These are phyloP conservation scores for Aspergillus unguis DNA, from an alignment of 2,329 filamentous ascomycete species.

Conservation along the genomic window DNA sequence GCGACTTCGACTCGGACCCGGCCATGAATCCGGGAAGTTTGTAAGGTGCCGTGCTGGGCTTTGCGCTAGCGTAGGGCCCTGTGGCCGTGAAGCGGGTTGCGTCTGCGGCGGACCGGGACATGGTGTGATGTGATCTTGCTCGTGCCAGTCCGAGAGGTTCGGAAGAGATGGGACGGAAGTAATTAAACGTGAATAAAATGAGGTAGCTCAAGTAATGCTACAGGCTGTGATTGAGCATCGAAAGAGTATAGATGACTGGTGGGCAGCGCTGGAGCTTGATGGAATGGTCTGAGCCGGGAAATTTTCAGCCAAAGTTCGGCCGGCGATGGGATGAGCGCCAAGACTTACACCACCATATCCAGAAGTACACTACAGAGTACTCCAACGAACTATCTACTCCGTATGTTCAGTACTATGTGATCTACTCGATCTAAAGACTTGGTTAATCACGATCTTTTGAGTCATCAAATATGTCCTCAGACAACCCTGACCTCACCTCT, in stretches of 20 bases:
- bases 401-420: neutral
- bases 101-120: constrained; percentile 49
- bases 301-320: constrained; percentile 16
- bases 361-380: neutral
- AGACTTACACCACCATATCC: constrained; percentile 1
- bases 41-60: constrained; percentile 32
- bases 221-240: neutral
- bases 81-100: constrained; percentile 52
- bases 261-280: constrained; percentile 1
- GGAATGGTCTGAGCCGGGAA: constrained; percentile 14
- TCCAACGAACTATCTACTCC: neutral
- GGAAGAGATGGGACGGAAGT: neutral
- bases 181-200: neutral
- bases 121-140: constrained; percentile 18
- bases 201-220: neutral
- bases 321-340: constrained; percentile 4
- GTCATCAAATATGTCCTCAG: constrained; percentile 15
- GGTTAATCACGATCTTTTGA: neutral
- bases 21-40: constrained; percentile 31
- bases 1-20: constrained; percentile 12
- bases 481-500: constrained; percentile 38
- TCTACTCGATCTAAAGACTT: neutral
- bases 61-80: constrained; percentile 47
- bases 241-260: constrained; percentile 1
- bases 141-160: neutral